Evolutionary conservation across 768 basidiomycete species (phyloP), one percentile per base, ranked within the genome.

Genomic region (Agrocybe chaxingu): DNA sequence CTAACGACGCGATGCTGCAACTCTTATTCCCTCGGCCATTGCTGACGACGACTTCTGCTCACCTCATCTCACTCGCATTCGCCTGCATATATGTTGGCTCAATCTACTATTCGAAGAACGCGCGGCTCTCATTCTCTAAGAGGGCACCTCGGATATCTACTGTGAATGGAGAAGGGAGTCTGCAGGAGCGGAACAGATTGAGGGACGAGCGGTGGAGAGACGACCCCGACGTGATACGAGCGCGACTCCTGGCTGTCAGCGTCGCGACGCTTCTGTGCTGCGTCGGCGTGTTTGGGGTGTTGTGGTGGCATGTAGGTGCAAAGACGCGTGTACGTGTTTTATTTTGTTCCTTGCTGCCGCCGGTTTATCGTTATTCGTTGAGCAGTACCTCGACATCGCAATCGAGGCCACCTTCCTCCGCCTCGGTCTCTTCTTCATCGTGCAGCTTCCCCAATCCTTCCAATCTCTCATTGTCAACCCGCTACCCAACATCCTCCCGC

Each of bases 171-270:
- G 47, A 38, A 13, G 13, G 34, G 9, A 35, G 29, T 2, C 2
- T 11, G 18, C 16, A n/a, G 18, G 34, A 36, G 33, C 42, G 41
- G 47, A 50, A 39, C 29, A 66, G 66, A 43, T 32, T 62, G 29
- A 55, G 49, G 24, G 61, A 74, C 39, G 80, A 82, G 49, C 70
- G 77, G 16, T 84, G 81, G 80, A 77, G 95, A 54, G 87, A 98
- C 62, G 88, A 96, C 60, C 86, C 93, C 1, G 78, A 78, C 35
- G 89, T 96, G 4, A 93, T 98, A 53, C 75, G 77, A n/a, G 85
- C 88, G 4, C 76, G 96, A 16, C 69, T 97, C 47, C 61, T 74
- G 11, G 87, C 88, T 3, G 93, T 87, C 4, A 71, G 72, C 19
- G 38, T 79, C 24, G 85, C 86, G 38, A 91, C 89, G 1, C 37